Evolutionary conservation across 2,329 filamentous ascomycete species (phyloP), one percentile per base, ranked within the genome.

Genomic region (Talaromyces sp.): DNA sequence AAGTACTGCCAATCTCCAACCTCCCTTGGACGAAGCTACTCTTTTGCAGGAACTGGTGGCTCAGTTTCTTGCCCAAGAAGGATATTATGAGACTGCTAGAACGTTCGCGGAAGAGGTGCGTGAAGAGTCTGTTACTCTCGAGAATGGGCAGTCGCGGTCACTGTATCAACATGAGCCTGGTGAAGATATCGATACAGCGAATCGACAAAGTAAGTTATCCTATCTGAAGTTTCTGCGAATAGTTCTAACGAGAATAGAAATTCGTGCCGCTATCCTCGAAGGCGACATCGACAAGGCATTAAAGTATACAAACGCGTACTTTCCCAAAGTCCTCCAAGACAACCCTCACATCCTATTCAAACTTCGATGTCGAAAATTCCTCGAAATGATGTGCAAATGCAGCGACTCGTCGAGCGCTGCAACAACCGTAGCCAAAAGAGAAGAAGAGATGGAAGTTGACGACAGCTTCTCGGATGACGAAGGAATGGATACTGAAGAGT

Each of bases 11-110:
- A 81, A 76, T 25, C 79, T 95, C 7, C 85, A 87, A 39, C 86
- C 87, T 2, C 83, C 84, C 2, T 81, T 91, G 68, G 87, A 85
- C 67, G 94, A 97, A 77, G 89, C 87, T 1, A 84, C 90, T 31
- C 84, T 98, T 57, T 87, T 97, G 43, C 93, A 97, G 74, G 86
- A 90, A 70, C 81, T 98, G 64, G 88, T 94, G 19, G 84, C 93
- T 45, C 93, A 97, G 77, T 98, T 96, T 70, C 82, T 99, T 15
- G 91, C 93, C 43, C 94, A 98, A 71, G 95, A 98, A 72, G 95
- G 95, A 66, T 98, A 97, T 70, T 90, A 97, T 8, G 94, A 97
- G 70, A 97, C 94, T 0, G 93, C 93, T 9, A 87, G 89, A 68
- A 92, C 92, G 0, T 98, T 99, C 81, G 88, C 91, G 3, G 85